Evolutionary conservation across 2,329 filamentous ascomycete genomes (phyloP), one percentile per base, ranked within the genome.

Genomic region (Cyphellophora attinorum): DNA sequence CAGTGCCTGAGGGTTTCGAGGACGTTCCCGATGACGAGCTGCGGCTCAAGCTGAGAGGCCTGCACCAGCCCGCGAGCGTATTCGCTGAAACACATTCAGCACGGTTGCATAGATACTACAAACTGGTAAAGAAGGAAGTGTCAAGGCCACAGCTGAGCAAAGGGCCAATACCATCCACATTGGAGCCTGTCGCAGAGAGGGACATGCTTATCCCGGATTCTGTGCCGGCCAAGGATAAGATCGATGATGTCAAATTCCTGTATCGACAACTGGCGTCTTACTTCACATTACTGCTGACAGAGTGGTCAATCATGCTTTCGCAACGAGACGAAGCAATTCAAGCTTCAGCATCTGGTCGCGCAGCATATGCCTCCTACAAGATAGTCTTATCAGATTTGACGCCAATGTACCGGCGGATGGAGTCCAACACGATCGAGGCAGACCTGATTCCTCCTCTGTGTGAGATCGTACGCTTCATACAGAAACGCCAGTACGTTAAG

Each of bases 241-340:
- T 8, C 11, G 28, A 15, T 12, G 81, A 67, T 1, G 74, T 77
- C 29, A 64, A 71, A 29, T 86, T 81, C 58, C 65, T 98, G 27
- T 89, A 81, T 63, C 72, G 89, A 8, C 89, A 98, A 59, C 69
- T 98, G 37, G 84, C 83, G 13, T 91, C 84, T 31, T 98, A 95
- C 65, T 96, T 98, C 64, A 93, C 84, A 34, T 85, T 98, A 77
- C 76, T 98, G n/a, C 66, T 98, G 38, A 74, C 70, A 29, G 89
- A 93, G 57, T 98, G 93, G 81, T 76, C 88, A 49, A 55, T 64
- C 27, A 86, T 88, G 4, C 73, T 98, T 50, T 74, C 74, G 5
- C 61, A 64, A 30, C 69, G 77, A 31, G 62, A 71, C 17, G 49
- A 59, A 6, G 62, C 65, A 2, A 68, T 79, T 19, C 76, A 82